A percentile compares a stretch with the other conserved stretches of the same genome.
Conservation (phyloP, 495 filamentous ascomycete species). For the Neurospora pannonica region DNA sequence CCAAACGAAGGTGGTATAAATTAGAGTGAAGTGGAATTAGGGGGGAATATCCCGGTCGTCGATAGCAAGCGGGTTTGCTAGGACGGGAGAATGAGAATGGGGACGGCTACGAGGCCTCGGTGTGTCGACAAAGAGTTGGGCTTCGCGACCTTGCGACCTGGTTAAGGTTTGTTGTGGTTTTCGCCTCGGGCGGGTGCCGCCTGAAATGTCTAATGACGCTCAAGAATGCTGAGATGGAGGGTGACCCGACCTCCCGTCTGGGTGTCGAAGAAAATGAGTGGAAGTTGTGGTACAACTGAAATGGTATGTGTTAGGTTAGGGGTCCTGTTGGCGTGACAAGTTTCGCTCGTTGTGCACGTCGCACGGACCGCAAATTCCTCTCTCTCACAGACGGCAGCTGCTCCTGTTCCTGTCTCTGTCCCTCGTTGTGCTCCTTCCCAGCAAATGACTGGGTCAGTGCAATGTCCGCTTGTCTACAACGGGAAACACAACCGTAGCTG, state of each 20-base stretch:
- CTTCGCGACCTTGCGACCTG: not conserved
- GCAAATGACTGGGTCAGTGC: not conserved
- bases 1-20: not conserved
- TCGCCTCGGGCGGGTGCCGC: not conserved
- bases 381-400: not conserved
- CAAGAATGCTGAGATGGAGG: not conserved
- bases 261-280: not conserved
- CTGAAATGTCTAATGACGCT: not conserved
- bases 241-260: not conserved
- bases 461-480: not conserved
- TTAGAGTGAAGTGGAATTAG: not conserved
- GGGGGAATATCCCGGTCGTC: not conserved
- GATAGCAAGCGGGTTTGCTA: not conserved
- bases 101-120: not conserved
- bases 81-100: not conserved
- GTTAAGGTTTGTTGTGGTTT: not conserved
- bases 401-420: not conserved
- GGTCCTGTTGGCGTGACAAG: not conserved
- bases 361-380: not conserved
- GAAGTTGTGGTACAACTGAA: not conserved
- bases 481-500: not conserved
- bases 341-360: not conserved
- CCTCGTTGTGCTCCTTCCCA: not conserved
- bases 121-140: not conserved
- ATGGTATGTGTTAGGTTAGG: not conserved